phyloP scores from a whole-genome alignment of 1,284 basidiomycete species.

The Gastroboletus turbinatus region DNA sequence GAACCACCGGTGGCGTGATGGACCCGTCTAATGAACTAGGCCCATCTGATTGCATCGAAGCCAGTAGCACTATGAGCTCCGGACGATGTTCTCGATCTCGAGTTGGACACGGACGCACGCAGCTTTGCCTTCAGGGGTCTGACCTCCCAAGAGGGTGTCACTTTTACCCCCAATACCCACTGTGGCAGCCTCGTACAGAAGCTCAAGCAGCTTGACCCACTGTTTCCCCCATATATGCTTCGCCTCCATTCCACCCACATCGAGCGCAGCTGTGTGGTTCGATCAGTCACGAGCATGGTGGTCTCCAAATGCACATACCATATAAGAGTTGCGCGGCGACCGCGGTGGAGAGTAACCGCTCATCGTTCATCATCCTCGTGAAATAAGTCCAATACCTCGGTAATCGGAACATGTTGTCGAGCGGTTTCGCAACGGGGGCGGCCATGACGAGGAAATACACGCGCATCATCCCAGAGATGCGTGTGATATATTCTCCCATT shows the following conservation, averaged over 20 bases:
- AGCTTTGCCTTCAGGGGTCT: conserved; percentile 55
- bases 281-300: conserved; percentile 11
- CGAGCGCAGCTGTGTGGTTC: conserved; percentile 57
- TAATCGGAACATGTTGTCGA: conserved; percentile 55
- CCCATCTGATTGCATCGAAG: background rate
- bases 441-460: conserved; percentile 85
- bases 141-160: conserved; percentile 48
- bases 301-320: conserved; percentile 48
- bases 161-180: conserved; percentile 43
- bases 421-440: conserved; percentile 41
- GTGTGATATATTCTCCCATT: conserved; percentile 63
- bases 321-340: conserved; percentile 64
- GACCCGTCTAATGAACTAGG: background rate
- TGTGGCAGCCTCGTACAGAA: conserved; percentile 65
- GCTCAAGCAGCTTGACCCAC: conserved; percentile 72
- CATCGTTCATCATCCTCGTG: conserved; percentile 54
- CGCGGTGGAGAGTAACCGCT: conserved; percentile 49
- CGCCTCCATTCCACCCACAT: conserved; percentile 68
- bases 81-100: conserved; percentile 64
- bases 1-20: conserved; percentile 18
- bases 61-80: conserved; percentile 20
- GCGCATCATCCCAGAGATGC: conserved; percentile 83
- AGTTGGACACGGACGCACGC: conserved; percentile 59
- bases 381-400: conserved; percentile 71
- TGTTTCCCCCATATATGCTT: conserved; percentile 71